Base-by-base conservation (phyloP, 1,284 basidiomycete genomes). In the Sporisorium graminicola region DNA sequence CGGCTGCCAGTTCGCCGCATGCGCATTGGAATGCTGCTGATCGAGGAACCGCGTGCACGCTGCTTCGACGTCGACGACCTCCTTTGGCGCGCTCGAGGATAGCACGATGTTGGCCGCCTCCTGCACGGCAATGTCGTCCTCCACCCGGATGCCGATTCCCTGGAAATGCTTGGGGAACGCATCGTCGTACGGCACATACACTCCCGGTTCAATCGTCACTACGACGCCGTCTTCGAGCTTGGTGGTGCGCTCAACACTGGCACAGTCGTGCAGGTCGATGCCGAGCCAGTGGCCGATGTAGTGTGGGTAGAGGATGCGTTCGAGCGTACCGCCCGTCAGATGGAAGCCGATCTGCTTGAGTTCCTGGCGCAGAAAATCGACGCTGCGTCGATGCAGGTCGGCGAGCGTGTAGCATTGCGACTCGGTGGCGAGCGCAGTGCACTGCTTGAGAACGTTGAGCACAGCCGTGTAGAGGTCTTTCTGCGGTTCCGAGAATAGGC, bases 381-480 rank as follows among this genome's bases (percentile, higher is more conserved):
- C 92, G 24, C 92, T 93, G 47, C 89, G 87, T 24, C 90, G 88
- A 85, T 99, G 97, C 18, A 99, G 89, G 49, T 93, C 91, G 55
- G 93, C 90, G 56, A 98, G 86, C 31, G 88, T 90, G 58, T 91
- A 86, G 5, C 87, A 86, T 13, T 89, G 86, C 3, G 87, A 83
- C 65, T 91, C 91, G n/a, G 81, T 79, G 3, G 77, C 82, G 10
- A 82, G 78, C 2, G 85, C 82, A 29, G 93, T 88, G 60, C 93
- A 89, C 16, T 88, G 86, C 81, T 93, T 93, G 80, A 94, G 92
- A 0, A 90, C 91, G 16, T 89, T 87, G n/a, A 95, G 88, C 3
- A 95, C 90, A 7, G 92, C 93, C 10, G 90, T 88, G 87, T 99
- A 99, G 13, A 99, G 89, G 63, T 95, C 94, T 27, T 89, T 88